phyloP scores from a whole-genome alignment of 2,329 filamentous ascomycete genomes.

The Fusarium sp. region DNA sequence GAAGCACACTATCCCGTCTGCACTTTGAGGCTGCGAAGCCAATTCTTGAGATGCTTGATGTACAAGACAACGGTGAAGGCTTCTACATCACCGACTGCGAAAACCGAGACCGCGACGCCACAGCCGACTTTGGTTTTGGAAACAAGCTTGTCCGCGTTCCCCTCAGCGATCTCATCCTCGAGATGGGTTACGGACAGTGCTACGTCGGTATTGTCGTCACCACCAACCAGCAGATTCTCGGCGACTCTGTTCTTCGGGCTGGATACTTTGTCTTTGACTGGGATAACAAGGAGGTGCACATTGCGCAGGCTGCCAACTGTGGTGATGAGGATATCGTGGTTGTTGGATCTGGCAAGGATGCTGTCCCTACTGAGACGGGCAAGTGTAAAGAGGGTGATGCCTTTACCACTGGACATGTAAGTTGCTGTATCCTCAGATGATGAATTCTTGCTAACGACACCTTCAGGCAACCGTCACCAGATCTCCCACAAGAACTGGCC shows the following conservation, averaged over 20 bases:
- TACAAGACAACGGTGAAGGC: slow-evolving; percentile 53
- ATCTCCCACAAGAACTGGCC: slow-evolving; percentile 1
- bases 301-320: slow-evolving; percentile 57
- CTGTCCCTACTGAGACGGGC: slow-evolving; percentile 51
- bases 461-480: slow-evolving; percentile 18
- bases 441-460: not conserved
- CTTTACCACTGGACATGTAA: slow-evolving; percentile 14
- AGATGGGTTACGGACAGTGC: slow-evolving; percentile 54
- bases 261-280: slow-evolving; percentile 62
- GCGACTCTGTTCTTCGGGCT: slow-evolving; percentile 57
- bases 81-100: slow-evolving; percentile 60
- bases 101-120: slow-evolving; percentile 51
- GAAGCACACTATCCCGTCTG: slow-evolving; percentile 62
- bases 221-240: slow-evolving; percentile 57
- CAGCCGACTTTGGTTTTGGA: slow-evolving; percentile 63
- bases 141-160: slow-evolving; percentile 56
- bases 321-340: slow-evolving; percentile 53
- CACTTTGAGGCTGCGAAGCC: slow-evolving; percentile 56
- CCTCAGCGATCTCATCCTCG: slow-evolving; percentile 63
- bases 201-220: slow-evolving; percentile 56
- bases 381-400: slow-evolving; percentile 51
- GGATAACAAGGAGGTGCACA: slow-evolving; percentile 56
- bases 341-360: slow-evolving; percentile 47
- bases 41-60: slow-evolving; percentile 58
- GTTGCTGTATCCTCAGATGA: not conserved